A percentile compares a stretch with the other conserved stretches of the same genome.
These are phyloP conservation scores for Trypanosomatidae sp. DNA, from an alignment of 208 protist species.

Conservation along the genomic window DNA sequence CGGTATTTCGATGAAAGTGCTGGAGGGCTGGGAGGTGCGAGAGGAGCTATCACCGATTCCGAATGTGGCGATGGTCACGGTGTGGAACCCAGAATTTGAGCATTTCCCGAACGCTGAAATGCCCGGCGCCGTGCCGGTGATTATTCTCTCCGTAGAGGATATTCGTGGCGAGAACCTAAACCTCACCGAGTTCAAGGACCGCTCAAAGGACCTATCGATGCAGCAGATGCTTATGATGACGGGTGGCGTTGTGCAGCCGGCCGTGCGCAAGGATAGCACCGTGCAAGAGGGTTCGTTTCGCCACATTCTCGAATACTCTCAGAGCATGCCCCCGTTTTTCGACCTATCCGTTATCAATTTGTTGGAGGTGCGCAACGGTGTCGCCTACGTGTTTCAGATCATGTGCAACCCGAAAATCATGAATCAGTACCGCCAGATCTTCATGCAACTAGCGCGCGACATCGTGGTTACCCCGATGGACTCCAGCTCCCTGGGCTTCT, in stretches of 20 bases:
- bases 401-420: slow-evolving; percentile 69
- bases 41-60: slow-evolving; percentile 77
- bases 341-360: slow-evolving; percentile 75
- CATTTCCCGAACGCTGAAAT: slow-evolving; percentile 36
- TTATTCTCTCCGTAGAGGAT: slow-evolving; percentile 79
- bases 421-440: slow-evolving; percentile 51
- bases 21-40: slow-evolving; percentile 58
- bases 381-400: slow-evolving; percentile 85
- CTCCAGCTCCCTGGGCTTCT: slow-evolving; percentile 44
- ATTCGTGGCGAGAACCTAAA: slow-evolving; percentile 71
- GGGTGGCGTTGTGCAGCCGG: slow-evolving; percentile 55
- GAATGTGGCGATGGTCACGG: slow-evolving; percentile 77
- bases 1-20: slow-evolving; percentile 57
- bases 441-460: slow-evolving; percentile 65
- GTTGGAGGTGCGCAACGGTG: slow-evolving; percentile 59
- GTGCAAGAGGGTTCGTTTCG: slow-evolving; percentile 56
- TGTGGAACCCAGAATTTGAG: slow-evolving; percentile 68
- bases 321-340: slow-evolving; percentile 70
- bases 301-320: slow-evolving; percentile 63
- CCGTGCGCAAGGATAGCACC: slow-evolving; percentile 51
- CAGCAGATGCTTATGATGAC: slow-evolving; percentile 88
- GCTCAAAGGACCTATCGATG: slow-evolving; percentile 64
- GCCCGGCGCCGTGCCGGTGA: slow-evolving; percentile 55
- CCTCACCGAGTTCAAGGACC: slow-evolving; percentile 76
- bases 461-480: slow-evolving; percentile 41